Evolutionary conservation across 2,329 filamentous ascomycete genomes (phyloP), one percentile per base, ranked within the genome.

Genomic region (Truncatella angustata): DNA sequence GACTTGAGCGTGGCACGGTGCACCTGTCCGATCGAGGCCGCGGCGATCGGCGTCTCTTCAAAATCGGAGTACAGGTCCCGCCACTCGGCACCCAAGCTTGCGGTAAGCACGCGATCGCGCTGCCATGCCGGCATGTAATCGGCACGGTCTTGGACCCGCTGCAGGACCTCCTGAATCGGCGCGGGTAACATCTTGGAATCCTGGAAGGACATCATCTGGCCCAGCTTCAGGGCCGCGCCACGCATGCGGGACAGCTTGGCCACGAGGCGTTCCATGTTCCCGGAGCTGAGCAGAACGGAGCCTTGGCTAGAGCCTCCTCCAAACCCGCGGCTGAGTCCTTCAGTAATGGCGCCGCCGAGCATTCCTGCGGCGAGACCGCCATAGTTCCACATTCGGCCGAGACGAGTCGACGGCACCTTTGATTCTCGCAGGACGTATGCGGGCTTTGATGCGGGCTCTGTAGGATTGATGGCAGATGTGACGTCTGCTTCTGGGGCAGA

Each of bases 51-150:
- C 54, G 86, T 86, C 58, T 97, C 94, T 36, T 96, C 88, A 61
- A 99, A 99, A 4, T 86, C 82, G 18, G 77, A 78, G 62, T 93
- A 99, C 1, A 97, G 73, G 1, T 90, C 82, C 45, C 91, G 82
- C 94, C 94, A 99, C 50, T 93, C 80, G 0, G 82, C 64, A 0
- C 94, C 94, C 0, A 99, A 79, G 62, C 96, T 96, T 4, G 81
- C 77, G 0, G 76, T 70, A 5, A 99, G 79, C 0, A 99, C 93
- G 54, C 87, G 85, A 67, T 99, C 86, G 10, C 94, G 87, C 69
- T 99, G 94, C 68, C 86, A 96, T 2, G 90, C 82, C 0, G 94
- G 94, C 94, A 99, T 99, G 70, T 97, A 99, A 70, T 99, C 93
- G 35, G 94, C 94, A 52, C 90, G 87, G 68, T 99, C 94, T 67